phyloP scores from a whole-genome alignment of 306 rosid genomes.

The Quercus ilex region DNA sequence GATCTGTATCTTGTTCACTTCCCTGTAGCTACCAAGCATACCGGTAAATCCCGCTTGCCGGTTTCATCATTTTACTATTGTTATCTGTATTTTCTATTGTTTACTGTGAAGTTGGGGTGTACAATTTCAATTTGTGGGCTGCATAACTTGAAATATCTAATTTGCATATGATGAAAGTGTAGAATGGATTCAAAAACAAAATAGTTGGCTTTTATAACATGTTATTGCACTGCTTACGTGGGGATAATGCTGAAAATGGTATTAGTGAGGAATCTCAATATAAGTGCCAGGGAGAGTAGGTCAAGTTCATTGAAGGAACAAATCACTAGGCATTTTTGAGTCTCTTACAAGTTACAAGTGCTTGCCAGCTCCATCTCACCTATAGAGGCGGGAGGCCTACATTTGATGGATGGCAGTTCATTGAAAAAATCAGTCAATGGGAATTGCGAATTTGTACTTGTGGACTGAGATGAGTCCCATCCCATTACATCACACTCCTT shows the following conservation, averaged over 20 bases:
- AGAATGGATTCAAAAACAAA: not conserved
- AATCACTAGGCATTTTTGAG: not conserved
- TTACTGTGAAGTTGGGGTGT: not conserved
- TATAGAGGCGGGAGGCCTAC: not conserved
- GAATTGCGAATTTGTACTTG: not conserved
- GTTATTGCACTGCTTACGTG: not conserved
- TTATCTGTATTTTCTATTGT: not conserved
- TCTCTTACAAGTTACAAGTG: not conserved
- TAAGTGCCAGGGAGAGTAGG: not conserved
- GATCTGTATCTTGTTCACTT: slow-evolving; percentile 87
- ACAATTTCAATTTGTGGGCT: not conserved
- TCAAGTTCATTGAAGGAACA: not conserved
- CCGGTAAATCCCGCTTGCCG: slow-evolving; percentile 39
- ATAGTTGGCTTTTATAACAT: not conserved
- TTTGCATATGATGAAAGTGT: not conserved
- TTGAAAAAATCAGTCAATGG: not conserved
- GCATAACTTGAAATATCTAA: not conserved
- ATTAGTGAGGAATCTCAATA: not conserved
- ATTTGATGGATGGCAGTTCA: not conserved
- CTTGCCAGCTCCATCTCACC: not conserved
- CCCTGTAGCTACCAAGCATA: slow-evolving; percentile 73
- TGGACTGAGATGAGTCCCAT: not conserved
- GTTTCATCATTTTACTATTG: not conserved
- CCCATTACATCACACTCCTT: not conserved
- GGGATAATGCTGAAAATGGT: not conserved